Evolutionary conservation across 495 filamentous ascomycete genomes (phyloP), one percentile per base, ranked within the genome.

Genomic region (Penicillium robsamsonii): DNA sequence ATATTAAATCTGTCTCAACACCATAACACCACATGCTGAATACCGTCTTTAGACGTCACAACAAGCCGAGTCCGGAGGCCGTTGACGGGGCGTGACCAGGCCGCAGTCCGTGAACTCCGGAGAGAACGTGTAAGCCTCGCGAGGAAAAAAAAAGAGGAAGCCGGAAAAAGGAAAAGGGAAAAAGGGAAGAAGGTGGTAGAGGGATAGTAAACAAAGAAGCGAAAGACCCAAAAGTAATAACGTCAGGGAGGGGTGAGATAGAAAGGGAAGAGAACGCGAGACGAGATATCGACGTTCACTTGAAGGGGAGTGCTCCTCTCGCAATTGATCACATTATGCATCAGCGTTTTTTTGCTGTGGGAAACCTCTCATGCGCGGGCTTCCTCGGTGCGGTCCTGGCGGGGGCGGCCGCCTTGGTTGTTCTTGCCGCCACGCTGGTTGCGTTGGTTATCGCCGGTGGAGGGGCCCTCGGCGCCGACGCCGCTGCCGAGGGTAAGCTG

Each of bases 401-500:
- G 75, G 61, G 73, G 75, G 50, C 75, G 75, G 48, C 79, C 77
- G 51, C 75, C 76, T 44, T 54, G 52, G 52, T 79, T 75, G 52
- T 79, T 75, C 63, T 80, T 80, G 60, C 76, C 76, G 55, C 75
- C 74, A 53, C 75, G 68, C 65, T 79, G 76, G 56, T 68, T 70
- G 46, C 74, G 65, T 51, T 75, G 66, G 46, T 67, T 61, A 35
- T 70, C 62, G 35, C 70, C 74, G 37, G 66, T 68, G 33, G 61
- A 57, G 27, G 55, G 67, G n/a, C 67, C 57, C 46, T 81, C 79
- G 42, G 75, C 78, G 24, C 76, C 78, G 20, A 81, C 79, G 45
- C 81, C 85, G 50, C 25, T 27, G 25, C 25, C 25, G 4, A 81
- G 80, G 15, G 86, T 87, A 25, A 96, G 80, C 42, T 86, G 83